These are phyloP conservation scores for Priceomyces haplophilus DNA, from an alignment of 805 yeast genomes.

Conservation along the genomic window DNA sequence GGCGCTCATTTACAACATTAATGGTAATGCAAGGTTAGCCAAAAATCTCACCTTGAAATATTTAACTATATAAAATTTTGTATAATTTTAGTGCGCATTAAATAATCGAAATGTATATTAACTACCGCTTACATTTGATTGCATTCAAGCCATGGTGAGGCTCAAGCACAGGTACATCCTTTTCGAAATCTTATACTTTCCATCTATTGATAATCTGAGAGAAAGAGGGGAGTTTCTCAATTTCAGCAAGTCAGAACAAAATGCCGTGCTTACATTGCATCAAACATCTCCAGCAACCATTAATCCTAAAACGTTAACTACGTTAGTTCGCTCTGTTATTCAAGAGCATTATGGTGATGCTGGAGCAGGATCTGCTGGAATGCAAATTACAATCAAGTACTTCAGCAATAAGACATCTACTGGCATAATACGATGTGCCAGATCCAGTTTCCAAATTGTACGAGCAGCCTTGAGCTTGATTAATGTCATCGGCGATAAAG, in stretches of 20 bases:
- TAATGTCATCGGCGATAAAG: constrained; percentile 45
- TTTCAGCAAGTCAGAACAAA: constrained; percentile 30
- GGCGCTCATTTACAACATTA: constrained; percentile 66
- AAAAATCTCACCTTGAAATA: constrained; percentile 61
- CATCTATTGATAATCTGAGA: constrained; percentile 13
- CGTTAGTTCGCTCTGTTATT: constrained; percentile 53
- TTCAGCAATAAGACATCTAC: constrained; percentile 78
- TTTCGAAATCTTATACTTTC: constrained; percentile 75
- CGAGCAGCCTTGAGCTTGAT: constrained; percentile 66
- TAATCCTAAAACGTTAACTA: constrained; percentile 48
- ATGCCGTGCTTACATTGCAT: constrained; percentile 47
- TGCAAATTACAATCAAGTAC: constrained; percentile 66
- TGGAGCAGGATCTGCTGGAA: constrained; percentile 64
- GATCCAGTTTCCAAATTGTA: constrained; percentile 60
- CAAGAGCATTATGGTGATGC: constrained; percentile 72
- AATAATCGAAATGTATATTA: background rate
- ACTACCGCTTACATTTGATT: background rate
- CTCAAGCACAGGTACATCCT: constrained; percentile 79
- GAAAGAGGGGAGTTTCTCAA: constrained; percentile 14
- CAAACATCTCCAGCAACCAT: constrained; percentile 48
- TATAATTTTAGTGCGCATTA: background rate
- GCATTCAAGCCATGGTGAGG: constrained; percentile 95
- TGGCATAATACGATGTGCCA: constrained; percentile 75
- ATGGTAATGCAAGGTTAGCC: constrained; percentile 70
- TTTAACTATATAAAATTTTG: constrained; percentile 42